Evolutionary conservation across 2,329 filamentous ascomycete genomes (phyloP).

Genomic region (Zymoseptoria crescenta): DNA sequence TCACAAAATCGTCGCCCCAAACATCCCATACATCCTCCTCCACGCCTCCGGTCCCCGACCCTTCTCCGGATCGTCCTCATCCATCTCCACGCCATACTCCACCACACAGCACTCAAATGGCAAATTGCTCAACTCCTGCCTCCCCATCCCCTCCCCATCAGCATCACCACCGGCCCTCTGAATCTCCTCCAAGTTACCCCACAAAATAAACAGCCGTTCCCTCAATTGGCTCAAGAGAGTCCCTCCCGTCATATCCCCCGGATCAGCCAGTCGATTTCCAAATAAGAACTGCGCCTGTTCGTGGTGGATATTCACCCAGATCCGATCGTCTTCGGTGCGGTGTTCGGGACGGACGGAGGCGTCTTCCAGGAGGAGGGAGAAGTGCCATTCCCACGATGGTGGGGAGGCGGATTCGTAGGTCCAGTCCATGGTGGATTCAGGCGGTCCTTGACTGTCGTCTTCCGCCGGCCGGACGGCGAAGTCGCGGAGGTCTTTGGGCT

Average conservation of each 20-base stretch:
- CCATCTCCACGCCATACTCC: conserved; percentile 35
- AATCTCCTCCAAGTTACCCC: conserved; percentile 76
- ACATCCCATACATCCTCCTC: conserved; percentile 30
- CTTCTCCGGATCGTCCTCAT: conserved; percentile 22
- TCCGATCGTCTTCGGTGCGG: conserved; percentile 3
- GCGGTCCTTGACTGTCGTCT: neutral
- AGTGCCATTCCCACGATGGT: conserved; percentile 70
- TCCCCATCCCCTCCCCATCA: conserved; percentile 2
- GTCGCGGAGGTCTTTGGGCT: conserved; percentile 60
- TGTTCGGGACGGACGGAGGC: conserved; percentile 30
- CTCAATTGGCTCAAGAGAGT: conserved; percentile 47
- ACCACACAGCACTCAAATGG: conserved; percentile 41
- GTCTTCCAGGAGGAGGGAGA: conserved; percentile 71
- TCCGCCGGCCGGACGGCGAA: conserved; percentile 48
- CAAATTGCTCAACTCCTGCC: conserved; percentile 25
- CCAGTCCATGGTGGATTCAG: neutral
- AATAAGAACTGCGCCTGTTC: conserved; percentile 50
- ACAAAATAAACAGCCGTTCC: conserved; percentile 68
- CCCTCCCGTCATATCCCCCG: conserved; percentile 49
- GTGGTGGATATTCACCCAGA: conserved; percentile 64
- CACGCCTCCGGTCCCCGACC: conserved; percentile 4
- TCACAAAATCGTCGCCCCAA: conserved; percentile 23
- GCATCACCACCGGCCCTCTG: conserved; percentile 37
- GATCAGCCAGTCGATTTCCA: conserved; percentile 45
- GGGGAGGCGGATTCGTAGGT: conserved; percentile 14